A percentile compares a stretch with the other conserved stretches of the same genome.
Conservation (phyloP, 2,329 filamentous ascomycete genomes). For the Xylaria sp. region DNA sequence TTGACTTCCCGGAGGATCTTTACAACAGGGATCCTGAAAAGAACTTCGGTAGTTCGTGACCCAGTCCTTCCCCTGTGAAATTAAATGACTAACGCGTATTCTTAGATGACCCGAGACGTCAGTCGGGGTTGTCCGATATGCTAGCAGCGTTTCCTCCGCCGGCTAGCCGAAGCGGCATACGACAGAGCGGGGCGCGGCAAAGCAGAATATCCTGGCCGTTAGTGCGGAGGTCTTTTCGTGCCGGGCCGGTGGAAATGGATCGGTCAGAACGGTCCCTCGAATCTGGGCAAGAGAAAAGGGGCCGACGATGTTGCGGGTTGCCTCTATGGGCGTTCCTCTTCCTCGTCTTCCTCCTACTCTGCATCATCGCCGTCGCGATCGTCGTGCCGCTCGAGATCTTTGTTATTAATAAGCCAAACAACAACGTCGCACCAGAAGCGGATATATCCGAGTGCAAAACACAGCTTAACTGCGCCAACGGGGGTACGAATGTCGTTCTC, state of each 20-base stretch:
- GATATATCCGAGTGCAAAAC: slow-evolving; percentile 58
- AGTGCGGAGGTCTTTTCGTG: slow-evolving; percentile 31
- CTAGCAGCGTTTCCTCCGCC: slow-evolving; percentile 67
- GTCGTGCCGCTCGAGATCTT: slow-evolving; percentile 73
- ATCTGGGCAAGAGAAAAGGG: slow-evolving; percentile 29
- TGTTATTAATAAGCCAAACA: slow-evolving; percentile 56
- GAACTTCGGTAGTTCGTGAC: slow-evolving; percentile 43
- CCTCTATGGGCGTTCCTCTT: slow-evolving; percentile 78
- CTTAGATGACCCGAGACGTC: slow-evolving; percentile 44
- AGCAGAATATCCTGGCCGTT: slow-evolving; percentile 57
- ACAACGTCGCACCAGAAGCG: slow-evolving; percentile 37
- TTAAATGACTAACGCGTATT: slow-evolving; percentile 22
- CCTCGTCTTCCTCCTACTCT: slow-evolving; percentile 63
- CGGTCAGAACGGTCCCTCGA: slow-evolving; percentile 4
- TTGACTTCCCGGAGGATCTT: slow-evolving; percentile 54
- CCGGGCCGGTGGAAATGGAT: slow-evolving; percentile 11
- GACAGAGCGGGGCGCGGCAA: slow-evolving; percentile 42
- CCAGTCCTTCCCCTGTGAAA: not conserved
- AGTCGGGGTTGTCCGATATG: slow-evolving; percentile 65
- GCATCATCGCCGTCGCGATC: slow-evolving; percentile 78
- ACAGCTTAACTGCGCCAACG: slow-evolving; percentile 72
- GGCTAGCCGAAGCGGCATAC: slow-evolving; percentile 46
- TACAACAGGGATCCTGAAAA: slow-evolving; percentile 43
- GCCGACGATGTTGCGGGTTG: slow-evolving; percentile 79
- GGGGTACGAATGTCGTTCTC: slow-evolving; percentile 73